Base-by-base conservation (phyloP, 345 rosid species). In the Nasturtium officinale region DNA sequence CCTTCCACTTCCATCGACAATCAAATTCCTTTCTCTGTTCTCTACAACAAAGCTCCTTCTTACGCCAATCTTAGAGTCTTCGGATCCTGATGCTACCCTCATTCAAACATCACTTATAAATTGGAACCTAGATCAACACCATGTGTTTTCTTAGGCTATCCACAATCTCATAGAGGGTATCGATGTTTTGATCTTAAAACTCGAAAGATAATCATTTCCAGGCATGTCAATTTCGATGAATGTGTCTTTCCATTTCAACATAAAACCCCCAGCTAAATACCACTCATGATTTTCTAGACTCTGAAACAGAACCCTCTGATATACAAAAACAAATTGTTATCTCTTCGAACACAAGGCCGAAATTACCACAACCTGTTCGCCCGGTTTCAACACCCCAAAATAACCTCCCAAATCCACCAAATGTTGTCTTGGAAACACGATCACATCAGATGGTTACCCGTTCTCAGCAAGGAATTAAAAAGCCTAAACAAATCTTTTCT, bases 221-320 rank as follows among this genome's bases (percentile, higher is more conserved):
- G 17, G 0, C 46, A 42, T 2, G 17, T 42, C 17, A 42, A 7
- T 3, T 42, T 42, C 1, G 46, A 42, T 5, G 17, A 42, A 5
- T 1, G 7, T 0, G 2, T 40, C 1, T 42, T 42, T 15, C 17
- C 46, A 0, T 42, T 42, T 13, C 46, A 42, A 5, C 1, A 5
- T 1, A 7, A 15, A 13, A 0, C 7, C 13, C 7, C 4, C 3
- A 5, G 0, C 5, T 6, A 29, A 42, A 6, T 17, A 13, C 15
- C 46, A 0, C 2, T 2, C 0, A 13, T 42, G 5, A 29, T 0
- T 5, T 5, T 1, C 5, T 1, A 5, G 7, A 2, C 5, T 6
- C 7, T 7, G 1, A 1, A 29, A 29, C n/a, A n/a, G n/a, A n/a
- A n/a, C n/a, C n/a, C n/a, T n/a, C n/a, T n/a, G n/a, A n/a, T n/a